Conservation (phyloP, 164 flowering plant genomes). For the Umbilicus rupestris region DNA sequence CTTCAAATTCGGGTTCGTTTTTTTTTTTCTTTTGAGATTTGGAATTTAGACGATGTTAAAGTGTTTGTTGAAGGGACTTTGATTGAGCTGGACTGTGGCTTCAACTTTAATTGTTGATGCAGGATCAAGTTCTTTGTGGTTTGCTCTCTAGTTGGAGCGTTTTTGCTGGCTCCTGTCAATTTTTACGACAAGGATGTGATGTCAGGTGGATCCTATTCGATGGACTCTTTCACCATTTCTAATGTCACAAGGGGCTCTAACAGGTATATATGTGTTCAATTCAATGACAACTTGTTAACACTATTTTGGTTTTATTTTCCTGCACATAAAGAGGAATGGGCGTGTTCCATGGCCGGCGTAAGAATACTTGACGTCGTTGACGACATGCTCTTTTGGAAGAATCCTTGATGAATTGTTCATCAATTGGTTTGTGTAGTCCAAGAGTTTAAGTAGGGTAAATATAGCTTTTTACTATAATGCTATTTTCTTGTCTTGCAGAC, state of each 20-base stretch:
- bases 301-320: background rate
- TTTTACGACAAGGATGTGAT: slow-evolving; percentile 27
- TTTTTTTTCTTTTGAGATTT: background rate
- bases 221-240: slow-evolving; percentile 69
- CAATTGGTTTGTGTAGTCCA: background rate
- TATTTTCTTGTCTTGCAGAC: slow-evolving; percentile 34
- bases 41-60: background rate
- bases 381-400: background rate
- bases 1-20: slow-evolving; percentile 44
- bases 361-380: background rate
- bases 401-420: background rate
- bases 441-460: background rate
- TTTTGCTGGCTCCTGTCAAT: slow-evolving; percentile 70
- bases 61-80: background rate
- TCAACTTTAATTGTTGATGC: slow-evolving; percentile 14
- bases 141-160: slow-evolving; percentile 58
- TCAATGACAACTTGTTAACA: background rate
- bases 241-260: slow-evolving; percentile 58
- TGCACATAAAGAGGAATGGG: background rate
- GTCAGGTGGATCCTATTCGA: slow-evolving; percentile 22
- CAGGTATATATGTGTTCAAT: slow-evolving; percentile 28
- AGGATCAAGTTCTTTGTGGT: slow-evolving; percentile 62
- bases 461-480: background rate
- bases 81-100: background rate
- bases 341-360: background rate